phyloP scores from a whole-genome alignment of 805 yeast species.

The Lachancea quebecensis region DNA sequence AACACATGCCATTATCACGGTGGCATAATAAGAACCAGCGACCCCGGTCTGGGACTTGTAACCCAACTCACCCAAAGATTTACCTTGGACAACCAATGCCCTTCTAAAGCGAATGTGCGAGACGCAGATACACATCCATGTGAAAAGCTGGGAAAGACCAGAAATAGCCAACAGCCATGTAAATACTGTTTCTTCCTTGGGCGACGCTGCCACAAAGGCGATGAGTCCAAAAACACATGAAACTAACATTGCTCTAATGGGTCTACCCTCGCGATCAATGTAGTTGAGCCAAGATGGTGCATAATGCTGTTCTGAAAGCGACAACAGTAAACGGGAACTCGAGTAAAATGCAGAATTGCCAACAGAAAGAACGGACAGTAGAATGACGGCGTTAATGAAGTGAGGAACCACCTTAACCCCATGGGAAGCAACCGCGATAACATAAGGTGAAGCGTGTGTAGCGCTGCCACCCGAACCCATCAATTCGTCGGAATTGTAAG shows the following conservation, averaged over 20 bases:
- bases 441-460: conserved; percentile 61
- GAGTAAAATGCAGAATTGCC: conserved; percentile 73
- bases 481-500: conserved; percentile 39
- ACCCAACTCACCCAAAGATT: conserved; percentile 44
- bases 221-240: conserved; percentile 52
- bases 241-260: conserved; percentile 47
- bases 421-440: conserved; percentile 51
- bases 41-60: conserved; percentile 46
- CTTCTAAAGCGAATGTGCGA: conserved; percentile 53
- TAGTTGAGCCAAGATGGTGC: conserved; percentile 51
- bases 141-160: conserved; percentile 54
- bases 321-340: conserved; percentile 62
- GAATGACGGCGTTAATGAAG: conserved; percentile 65
- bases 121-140: conserved; percentile 54
- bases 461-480: conserved; percentile 39
- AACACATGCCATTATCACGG: conserved; percentile 42
- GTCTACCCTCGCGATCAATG: conserved; percentile 55
- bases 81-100: conserved; percentile 51
- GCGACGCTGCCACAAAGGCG: conserved; percentile 60
- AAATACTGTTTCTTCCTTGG: conserved; percentile 51
- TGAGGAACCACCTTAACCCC: conserved; percentile 63
- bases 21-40: conserved; percentile 47
- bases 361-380: conserved; percentile 65
- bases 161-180: conserved; percentile 59
- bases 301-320: conserved; percentile 65